phyloP scores from a whole-genome alignment of 208 protist species.

The Leishmania braziliensis region DNA sequence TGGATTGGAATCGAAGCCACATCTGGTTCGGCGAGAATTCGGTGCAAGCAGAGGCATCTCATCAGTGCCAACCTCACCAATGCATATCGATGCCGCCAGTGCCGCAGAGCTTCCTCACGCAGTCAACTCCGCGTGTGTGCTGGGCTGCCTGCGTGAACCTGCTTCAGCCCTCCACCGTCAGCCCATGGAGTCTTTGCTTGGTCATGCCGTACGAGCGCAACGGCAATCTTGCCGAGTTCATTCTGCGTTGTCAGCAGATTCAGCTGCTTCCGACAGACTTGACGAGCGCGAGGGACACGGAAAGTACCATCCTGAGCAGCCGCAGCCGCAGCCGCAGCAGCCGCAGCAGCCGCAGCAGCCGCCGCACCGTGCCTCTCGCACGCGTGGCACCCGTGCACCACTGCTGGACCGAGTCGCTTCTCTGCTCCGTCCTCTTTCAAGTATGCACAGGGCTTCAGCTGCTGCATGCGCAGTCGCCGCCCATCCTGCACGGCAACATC shows the following conservation, averaged over 20 bases:
- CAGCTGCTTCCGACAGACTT: conserved; percentile 1
- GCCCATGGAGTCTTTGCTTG: conserved; percentile 36
- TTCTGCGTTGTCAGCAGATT: conserved; percentile 6
- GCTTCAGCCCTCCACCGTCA: conserved; percentile 19
- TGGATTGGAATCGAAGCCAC: conserved; percentile 22
- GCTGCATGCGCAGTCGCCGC: conserved; percentile 34
- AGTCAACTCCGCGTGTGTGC: conserved; percentile 21
- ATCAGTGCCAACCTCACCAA: neutral
- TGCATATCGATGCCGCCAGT: neutral
- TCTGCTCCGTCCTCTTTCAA: conserved; percentile 35
- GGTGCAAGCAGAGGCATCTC: neutral
- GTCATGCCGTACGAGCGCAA: conserved; percentile 37
- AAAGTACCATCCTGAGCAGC: neutral
- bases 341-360: neutral
- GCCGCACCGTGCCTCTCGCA: neutral
- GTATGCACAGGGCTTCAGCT: conserved; percentile 31
- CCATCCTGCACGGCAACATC: conserved; percentile 33
- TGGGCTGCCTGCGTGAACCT: conserved; percentile 30
- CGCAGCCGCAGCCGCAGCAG: neutral
- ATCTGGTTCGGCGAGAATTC: neutral
- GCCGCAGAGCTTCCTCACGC: neutral
- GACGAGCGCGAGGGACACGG: neutral
- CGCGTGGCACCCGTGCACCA: neutral
- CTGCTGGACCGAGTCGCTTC: conserved; percentile 35
- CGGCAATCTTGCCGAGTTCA: conserved; percentile 26